These are phyloP conservation scores for Solanum chmielewskii DNA, from an alignment of 257 asterid genomes.

Conservation along the genomic window DNA sequence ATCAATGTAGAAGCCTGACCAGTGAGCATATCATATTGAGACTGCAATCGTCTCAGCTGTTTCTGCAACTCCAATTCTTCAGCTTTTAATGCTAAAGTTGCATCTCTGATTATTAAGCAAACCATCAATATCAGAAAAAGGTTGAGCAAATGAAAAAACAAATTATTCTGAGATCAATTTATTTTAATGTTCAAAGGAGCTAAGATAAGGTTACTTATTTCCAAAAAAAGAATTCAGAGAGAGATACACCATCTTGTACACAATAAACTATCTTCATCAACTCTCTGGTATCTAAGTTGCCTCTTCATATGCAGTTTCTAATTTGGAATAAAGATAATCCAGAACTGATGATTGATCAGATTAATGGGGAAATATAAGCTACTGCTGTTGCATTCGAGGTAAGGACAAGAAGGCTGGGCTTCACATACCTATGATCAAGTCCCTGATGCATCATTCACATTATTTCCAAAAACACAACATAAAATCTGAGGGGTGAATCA, in stretches of 20 bases:
- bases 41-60: constrained; percentile 75
- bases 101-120: constrained; percentile 49
- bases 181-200: background rate
- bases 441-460: background rate
- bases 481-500: background rate
- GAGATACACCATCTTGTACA: background rate
- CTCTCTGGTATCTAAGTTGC: background rate
- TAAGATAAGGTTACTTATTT: background rate
- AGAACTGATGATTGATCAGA: background rate
- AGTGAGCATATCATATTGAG: constrained; percentile 77
- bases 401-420: background rate
- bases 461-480: background rate
- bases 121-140: constrained; percentile 12
- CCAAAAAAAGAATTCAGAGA: background rate
- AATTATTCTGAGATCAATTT: background rate
- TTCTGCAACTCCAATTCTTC: constrained; percentile 92
- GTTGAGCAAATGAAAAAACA: background rate
- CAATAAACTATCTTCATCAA: background rate
- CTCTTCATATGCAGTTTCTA: background rate
- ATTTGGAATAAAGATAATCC: background rate
- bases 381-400: background rate
- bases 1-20: constrained; percentile 83
- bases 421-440: background rate
- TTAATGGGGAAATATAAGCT: background rate
- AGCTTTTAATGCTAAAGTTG: constrained; percentile 69